phyloP scores from a whole-genome alignment of 768 basidiomycete species.

The Tricholoma matsutake region DNA sequence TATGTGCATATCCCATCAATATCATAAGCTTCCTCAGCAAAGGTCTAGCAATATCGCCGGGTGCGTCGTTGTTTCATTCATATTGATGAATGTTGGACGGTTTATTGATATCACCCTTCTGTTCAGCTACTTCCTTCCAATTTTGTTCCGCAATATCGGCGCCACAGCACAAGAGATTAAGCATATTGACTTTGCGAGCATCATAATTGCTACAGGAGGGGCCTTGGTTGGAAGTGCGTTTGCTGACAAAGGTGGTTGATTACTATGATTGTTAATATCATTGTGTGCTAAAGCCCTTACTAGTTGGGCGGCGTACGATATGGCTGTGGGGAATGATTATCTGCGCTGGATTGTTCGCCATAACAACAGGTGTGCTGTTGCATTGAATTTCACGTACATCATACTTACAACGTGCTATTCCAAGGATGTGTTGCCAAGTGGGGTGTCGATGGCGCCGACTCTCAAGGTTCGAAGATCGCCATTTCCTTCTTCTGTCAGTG shows the following conservation, averaged over 20 bases:
- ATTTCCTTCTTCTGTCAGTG: constrained; percentile 45
- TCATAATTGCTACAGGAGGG: constrained; percentile 37
- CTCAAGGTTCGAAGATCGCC: constrained; percentile 38
- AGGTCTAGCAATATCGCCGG: constrained; percentile 56
- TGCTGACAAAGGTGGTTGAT: constrained; percentile 35
- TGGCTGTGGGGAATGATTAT: constrained; percentile 47
- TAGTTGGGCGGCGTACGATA: constrained; percentile 41
- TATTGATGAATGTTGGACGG: neutral
- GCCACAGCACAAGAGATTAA: constrained; percentile 36
- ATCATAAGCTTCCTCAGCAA: constrained; percentile 29
- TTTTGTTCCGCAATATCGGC: constrained; percentile 38
- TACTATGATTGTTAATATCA: neutral
- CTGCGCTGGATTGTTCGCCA: constrained; percentile 36
- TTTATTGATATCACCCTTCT: neutral
- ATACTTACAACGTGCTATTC: neutral
- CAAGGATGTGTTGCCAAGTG: constrained; percentile 40
- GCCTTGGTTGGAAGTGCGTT: constrained; percentile 40
- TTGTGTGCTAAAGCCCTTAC: neutral
- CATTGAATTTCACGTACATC: neutral
- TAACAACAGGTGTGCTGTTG: constrained; percentile 32
- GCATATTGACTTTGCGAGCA: constrained; percentile 42
- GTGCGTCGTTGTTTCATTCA: constrained; percentile 17
- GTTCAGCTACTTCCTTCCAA: constrained; percentile 40
- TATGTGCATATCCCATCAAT: neutral
- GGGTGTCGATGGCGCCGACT: constrained; percentile 33